A percentile compares a stretch with the other conserved stretches of the same genome.
Evolutionary conservation across 768 basidiomycete genomes (phyloP).

Genomic region (Lactarius akahatsu): DNA sequence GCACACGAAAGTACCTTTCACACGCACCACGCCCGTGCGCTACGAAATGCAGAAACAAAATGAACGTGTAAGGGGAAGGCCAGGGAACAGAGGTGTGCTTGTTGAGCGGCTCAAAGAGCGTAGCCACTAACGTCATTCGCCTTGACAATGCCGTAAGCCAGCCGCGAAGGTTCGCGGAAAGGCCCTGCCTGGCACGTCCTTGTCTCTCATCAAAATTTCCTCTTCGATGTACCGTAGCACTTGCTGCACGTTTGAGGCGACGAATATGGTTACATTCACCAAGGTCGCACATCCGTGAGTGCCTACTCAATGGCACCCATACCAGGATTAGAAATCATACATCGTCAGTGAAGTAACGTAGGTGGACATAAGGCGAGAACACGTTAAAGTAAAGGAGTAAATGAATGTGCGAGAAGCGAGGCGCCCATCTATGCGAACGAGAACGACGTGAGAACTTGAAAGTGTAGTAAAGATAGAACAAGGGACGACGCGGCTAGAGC

Average conservation of each 20-base stretch:
- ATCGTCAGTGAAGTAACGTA: conserved; percentile 16
- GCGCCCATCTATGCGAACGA: conserved; percentile 8
- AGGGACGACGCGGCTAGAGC: not conserved
- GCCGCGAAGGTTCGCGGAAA: too few relatives aligned
- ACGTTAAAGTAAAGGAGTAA: conserved; percentile 2
- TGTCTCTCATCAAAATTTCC: too few relatives aligned
- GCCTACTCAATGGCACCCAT: not conserved
- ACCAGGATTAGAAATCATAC: not conserved
- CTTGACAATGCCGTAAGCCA: too few relatives aligned
- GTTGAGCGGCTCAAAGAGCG: too few relatives aligned
- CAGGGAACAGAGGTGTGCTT: too few relatives aligned
- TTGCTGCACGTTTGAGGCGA: not conserved
- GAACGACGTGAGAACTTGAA: not conserved
- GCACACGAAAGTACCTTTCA: too few relatives aligned
- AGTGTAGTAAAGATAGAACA: not conserved
- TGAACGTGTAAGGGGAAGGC: too few relatives aligned
- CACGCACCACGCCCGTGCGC: too few relatives aligned
- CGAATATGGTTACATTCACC: not conserved
- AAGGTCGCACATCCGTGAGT: not conserved
- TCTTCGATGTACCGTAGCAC: not conserved
- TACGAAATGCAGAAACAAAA: too few relatives aligned
- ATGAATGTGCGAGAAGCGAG: not conserved
- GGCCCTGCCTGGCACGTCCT: too few relatives aligned
- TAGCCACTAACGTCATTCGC: too few relatives aligned
- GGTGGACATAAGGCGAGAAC: conserved; percentile 6